Evolutionary conservation across 371 early-diverging fungal species (phyloP), one percentile per base, ranked within the genome.

Genomic region (Mucor indicus): DNA sequence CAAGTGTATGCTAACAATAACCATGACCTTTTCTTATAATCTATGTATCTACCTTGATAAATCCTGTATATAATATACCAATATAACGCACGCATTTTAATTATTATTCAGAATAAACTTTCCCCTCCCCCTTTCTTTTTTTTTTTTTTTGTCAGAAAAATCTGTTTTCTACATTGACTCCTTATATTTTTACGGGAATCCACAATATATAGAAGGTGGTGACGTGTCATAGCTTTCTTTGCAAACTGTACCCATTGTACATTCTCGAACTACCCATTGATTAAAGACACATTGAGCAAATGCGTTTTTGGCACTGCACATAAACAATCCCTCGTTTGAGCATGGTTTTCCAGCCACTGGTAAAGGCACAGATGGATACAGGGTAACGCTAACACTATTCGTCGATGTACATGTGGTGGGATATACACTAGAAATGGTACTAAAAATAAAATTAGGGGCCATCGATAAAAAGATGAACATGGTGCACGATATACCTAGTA

Each of bases 251-350:
- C 42, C 46, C 13, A 36, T 15, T 7, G 46, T 19, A 40, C 59
- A 58, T 12, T 13, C 21, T 21, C 48, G 31, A 11, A 49, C 21
- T 10, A 48, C 36, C 48, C 44, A 58, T 8, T 24, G 13, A 13
- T 49, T 53, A 48, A 24, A 32, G 2, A 24, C 44, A 40, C 53
- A 58, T 45, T 58, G 59, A 2, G 53, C 49, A 58, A 53, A 58
- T 3, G 44, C 32, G 16, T 35, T n/a, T 15, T 10, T 10, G 1
- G 40, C 49, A 27, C 35, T 35, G 25, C 59, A 58, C 22, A 12
- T 20, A 25, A 58, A 33, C 17, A 21, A n/a, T 3, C 45, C 50
- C 3, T 45, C 21, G 1, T 7, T 31, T 22, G 25, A 3, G 22
- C 56, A 53, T 19, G 19, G 11, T 11, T 36, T 31, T 6, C 44